These are phyloP conservation scores for Rhizopus arrhizus DNA, from an alignment of 371 early-diverging fungal species.

Conservation along the genomic window DNA sequence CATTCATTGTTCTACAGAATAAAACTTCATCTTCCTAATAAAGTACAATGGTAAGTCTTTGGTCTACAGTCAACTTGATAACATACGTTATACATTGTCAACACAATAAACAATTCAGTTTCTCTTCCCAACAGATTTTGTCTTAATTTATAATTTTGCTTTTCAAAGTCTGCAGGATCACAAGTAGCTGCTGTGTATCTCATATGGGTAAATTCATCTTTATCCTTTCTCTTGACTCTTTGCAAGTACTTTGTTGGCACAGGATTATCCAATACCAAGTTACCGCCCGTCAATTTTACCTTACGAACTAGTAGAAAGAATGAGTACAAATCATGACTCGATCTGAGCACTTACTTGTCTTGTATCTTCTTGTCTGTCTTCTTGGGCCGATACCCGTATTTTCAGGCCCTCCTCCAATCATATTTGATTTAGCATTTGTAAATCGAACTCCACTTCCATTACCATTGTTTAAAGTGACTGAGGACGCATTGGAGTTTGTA, in stretches of 20 bases:
- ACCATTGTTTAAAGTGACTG: conserved; percentile 2
- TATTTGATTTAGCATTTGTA: conserved; percentile 21
- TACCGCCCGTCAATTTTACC: conserved; percentile 49
- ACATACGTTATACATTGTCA: conserved; percentile 75
- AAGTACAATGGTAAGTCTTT: not conserved
- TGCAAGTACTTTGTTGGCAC: conserved; percentile 53
- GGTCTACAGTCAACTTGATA: not conserved
- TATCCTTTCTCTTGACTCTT: conserved; percentile 43
- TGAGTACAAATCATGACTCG: not conserved
- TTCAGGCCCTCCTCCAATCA: conserved; percentile 30
- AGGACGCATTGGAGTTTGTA: conserved; percentile 15
- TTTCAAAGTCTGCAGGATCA: conserved; percentile 66
- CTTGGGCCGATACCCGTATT: conserved; percentile 47
- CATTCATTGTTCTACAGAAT: conserved; percentile 72
- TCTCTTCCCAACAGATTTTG: conserved; percentile 51
- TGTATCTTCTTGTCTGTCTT: conserved; percentile 58
- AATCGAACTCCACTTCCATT: conserved; percentile 4
- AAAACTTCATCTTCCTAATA: conserved; percentile 68
- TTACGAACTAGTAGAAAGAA: conserved; percentile 19
- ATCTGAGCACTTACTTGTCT: conserved; percentile 43
- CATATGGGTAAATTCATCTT: conserved; percentile 60
- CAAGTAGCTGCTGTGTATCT: conserved; percentile 67
- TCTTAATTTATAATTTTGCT: conserved; percentile 64
- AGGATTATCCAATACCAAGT: conserved; percentile 59
- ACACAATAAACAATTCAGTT: conserved; percentile 71